Evolutionary conservation across 257 asterid species (phyloP).

Genomic region (Plantago major): DNA sequence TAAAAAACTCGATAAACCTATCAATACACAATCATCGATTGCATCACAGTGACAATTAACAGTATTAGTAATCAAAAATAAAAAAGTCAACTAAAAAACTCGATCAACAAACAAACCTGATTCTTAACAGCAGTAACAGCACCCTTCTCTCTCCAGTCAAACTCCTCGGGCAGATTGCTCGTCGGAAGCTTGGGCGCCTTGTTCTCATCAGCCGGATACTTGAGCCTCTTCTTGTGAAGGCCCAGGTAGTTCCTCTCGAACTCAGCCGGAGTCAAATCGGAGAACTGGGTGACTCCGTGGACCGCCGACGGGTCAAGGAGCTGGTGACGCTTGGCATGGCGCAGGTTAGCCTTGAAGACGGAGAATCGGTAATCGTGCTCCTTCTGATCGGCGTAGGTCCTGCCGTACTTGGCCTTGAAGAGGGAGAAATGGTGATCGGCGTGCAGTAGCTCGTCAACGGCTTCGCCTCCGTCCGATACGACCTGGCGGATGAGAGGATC

Average conservation of each 20-base stretch:
- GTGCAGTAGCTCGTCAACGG: slow-evolving; percentile 46
- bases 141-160: slow-evolving; percentile 89
- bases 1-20: too few relatives aligned
- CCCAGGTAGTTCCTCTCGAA: slow-evolving; percentile 59
- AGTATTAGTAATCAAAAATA: neutral
- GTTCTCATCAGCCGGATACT: slow-evolving; percentile 54
- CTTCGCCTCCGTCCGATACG: slow-evolving; percentile 54
- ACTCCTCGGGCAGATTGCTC: slow-evolving; percentile 51
- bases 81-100: neutral
- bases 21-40: too few relatives aligned
- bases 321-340: slow-evolving; percentile 77
- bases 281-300: slow-evolving; percentile 84
- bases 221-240: slow-evolving; percentile 34
- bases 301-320: slow-evolving; percentile 70
- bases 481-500: slow-evolving; percentile 75
- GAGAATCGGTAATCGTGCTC: slow-evolving; percentile 74
- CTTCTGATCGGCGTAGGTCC: slow-evolving; percentile 54
- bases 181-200: slow-evolving; percentile 79
- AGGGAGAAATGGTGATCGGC: slow-evolving; percentile 71
- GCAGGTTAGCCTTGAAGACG: slow-evolving; percentile 72
- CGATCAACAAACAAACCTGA: slow-evolving; percentile 44
- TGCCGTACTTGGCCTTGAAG: slow-evolving; percentile 55
- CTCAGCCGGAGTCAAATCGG: slow-evolving; percentile 75
- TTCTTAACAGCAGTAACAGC: slow-evolving; percentile 76
- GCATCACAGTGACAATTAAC: too few relatives aligned